Evolutionary conservation across 148 eudicot species (phyloP), one percentile per base, ranked within the genome.

Genomic region (Bassia scoparia): DNA sequence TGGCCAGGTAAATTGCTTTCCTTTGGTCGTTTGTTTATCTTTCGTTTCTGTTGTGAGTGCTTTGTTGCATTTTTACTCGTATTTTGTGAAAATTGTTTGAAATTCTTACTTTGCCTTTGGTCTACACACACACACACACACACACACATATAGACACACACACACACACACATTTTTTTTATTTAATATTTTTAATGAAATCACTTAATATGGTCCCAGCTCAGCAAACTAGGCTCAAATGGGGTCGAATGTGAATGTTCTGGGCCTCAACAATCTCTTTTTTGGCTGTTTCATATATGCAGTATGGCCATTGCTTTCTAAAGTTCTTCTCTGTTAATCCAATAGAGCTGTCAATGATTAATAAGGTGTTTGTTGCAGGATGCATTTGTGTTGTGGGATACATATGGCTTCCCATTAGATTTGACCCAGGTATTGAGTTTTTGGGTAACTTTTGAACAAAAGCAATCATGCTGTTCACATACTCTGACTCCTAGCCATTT

Each of bases 301-400:
- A 23, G 24, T 35, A 31, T 37, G 35, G 35, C 52, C 34, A 58
- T 26, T 44, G 30, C 21, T 61, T 61, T 30, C 11, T 8, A 17
- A 29, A 43, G 38, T 59, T 58, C 26, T 24, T 33, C n/a, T 6
- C 23, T 61, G 9, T 34, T 62, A 41, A 5, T 41, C 10, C 37
- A 33, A 35, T 69, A 31, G 64, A 24, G 24, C 61, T 70, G 63
- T 26, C 24, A 46, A 35, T 65, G 10, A 70, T 27, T 59, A 29
- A 48, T 44, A 4, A 48, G 31, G 13, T 75, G 44, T 71, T 79
- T 67, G 59, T 77, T 85, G 88, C 94, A 96, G 99, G 97, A 88
- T 86, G 99, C 99, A 74, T 96, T 96, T 86, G 73, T 86, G 38
- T 76, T 96, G 77, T 96, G 99, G 99, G 97, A 96, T 76, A 92